Conservation (phyloP, 345 rosid genomes). For the Orychophragmus violaceus region DNA sequence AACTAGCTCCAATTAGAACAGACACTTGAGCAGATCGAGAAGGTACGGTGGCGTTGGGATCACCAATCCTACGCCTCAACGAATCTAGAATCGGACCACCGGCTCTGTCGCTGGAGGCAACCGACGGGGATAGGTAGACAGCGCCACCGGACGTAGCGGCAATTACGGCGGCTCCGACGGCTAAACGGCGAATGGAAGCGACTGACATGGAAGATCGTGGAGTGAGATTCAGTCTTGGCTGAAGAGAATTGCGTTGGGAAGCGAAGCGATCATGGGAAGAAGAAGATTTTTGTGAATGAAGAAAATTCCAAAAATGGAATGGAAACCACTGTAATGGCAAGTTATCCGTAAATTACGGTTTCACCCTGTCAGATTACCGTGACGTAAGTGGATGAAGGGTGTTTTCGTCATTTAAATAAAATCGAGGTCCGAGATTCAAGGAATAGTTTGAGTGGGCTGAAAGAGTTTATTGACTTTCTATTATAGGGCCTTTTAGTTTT, state of each 20-base stretch:
- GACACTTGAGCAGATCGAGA: constrained; percentile 70
- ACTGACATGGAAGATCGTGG: constrained; percentile 41
- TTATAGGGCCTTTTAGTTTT: no score
- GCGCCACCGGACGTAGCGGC: constrained; percentile 43
- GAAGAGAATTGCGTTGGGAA: constrained; percentile 28
- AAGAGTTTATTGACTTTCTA: background rate
- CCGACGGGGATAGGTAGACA: constrained; percentile 30
- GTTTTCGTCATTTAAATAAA: background rate
- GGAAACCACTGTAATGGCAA: background rate
- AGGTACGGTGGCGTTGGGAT: constrained; percentile 52
- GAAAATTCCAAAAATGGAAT: background rate
- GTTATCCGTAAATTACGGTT: background rate
- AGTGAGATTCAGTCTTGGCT: background rate
- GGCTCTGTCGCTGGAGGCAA: constrained; percentile 52
- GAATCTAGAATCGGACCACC: constrained; percentile 42
- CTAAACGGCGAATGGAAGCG: constrained; percentile 57
- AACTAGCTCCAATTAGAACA: constrained; percentile 43
- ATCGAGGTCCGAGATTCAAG: background rate
- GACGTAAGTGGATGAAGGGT: background rate
- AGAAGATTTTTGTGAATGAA: background rate
- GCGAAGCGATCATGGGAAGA: constrained; percentile 25
- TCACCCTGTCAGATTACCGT: background rate
- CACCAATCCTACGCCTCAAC: constrained; percentile 42
- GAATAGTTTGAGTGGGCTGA: background rate
- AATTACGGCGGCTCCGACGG: constrained; percentile 37